These are phyloP conservation scores for Entomortierella parvispora DNA, from an alignment of 192 early-diverging fungal species.

Conservation along the genomic window DNA sequence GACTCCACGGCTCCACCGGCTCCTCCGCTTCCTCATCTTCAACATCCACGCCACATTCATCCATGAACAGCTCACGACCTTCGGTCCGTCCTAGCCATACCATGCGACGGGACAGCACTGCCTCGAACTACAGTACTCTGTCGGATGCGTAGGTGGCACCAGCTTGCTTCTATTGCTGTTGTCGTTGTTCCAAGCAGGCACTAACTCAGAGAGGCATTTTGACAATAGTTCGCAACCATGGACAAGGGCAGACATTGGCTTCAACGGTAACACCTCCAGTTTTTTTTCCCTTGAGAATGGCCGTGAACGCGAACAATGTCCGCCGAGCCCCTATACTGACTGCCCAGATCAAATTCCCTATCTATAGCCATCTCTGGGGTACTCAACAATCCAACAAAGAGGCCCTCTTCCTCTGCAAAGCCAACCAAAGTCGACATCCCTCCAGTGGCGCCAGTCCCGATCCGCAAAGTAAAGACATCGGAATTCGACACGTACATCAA, in stretches of 20 bases:
- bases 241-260: slow-evolving; percentile 75
- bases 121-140: slow-evolving; percentile 50
- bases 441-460: slow-evolving; percentile 63
- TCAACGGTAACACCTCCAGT: slow-evolving; percentile 73
- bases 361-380: slow-evolving; percentile 67
- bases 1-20: slow-evolving; percentile 12
- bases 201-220: too few relatives aligned
- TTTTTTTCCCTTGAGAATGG: neutral
- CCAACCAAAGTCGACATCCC: slow-evolving; percentile 67
- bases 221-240: slow-evolving; percentile 35
- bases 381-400: slow-evolving; percentile 73
- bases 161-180: too few relatives aligned
- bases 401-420: slow-evolving; percentile 55
- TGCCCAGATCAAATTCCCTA: too few relatives aligned
- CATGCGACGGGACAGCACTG: slow-evolving; percentile 55
- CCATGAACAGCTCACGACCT: slow-evolving; percentile 8
- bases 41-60: slow-evolving; percentile 8
- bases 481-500: slow-evolving; percentile 92
- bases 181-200: too few relatives aligned
- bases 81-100: slow-evolving; percentile 30
- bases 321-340: too few relatives aligned
- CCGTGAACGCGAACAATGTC: too few relatives aligned
- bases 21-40: neutral
- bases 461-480: slow-evolving; percentile 71
- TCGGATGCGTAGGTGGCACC: slow-evolving; percentile 32